phyloP scores from a whole-genome alignment of 78 protist species.

The Chrysochromulina parva region DNA sequence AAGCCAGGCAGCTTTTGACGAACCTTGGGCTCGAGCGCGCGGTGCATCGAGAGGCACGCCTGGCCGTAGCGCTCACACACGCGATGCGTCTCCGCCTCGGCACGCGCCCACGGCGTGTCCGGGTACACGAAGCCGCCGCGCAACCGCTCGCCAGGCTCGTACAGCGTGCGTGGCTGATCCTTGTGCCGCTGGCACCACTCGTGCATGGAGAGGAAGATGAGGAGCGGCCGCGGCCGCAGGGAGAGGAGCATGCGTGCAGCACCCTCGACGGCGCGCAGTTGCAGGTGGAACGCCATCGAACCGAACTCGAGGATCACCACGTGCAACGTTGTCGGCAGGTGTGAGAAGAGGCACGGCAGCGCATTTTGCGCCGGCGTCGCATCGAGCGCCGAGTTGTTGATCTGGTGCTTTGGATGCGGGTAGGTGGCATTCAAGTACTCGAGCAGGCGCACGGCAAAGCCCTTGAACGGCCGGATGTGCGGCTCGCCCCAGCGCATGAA shows the following conservation, averaged over 20 bases:
- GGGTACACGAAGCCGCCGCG: slow-evolving; percentile 4
- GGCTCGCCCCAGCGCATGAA: not conserved
- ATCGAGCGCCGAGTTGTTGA: not conserved
- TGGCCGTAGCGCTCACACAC: not conserved
- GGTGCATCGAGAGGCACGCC: not conserved
- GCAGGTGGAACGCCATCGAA: not conserved
- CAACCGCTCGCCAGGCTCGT: not conserved
- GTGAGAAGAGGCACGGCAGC: not conserved
- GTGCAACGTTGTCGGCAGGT: not conserved
- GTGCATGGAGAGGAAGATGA: not conserved
- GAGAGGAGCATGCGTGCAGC: not conserved
- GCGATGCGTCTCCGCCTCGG: not conserved
- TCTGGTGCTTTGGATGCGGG: not conserved
- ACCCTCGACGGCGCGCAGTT: not conserved
- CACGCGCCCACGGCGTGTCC: slow-evolving; percentile 9
- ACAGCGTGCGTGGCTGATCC: not conserved
- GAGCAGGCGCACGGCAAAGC: not conserved
- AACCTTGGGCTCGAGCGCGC: not conserved
- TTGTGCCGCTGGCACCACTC: slow-evolving; percentile 5
- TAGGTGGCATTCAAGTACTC: not conserved
- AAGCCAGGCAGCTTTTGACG: not conserved
- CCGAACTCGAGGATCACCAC: not conserved
- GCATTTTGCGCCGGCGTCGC: not conserved
- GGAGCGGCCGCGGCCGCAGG: not conserved
- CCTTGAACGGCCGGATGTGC: not conserved